phyloP scores from a whole-genome alignment of 2,329 filamentous ascomycete species.

The Beauveria asiatica region DNA sequence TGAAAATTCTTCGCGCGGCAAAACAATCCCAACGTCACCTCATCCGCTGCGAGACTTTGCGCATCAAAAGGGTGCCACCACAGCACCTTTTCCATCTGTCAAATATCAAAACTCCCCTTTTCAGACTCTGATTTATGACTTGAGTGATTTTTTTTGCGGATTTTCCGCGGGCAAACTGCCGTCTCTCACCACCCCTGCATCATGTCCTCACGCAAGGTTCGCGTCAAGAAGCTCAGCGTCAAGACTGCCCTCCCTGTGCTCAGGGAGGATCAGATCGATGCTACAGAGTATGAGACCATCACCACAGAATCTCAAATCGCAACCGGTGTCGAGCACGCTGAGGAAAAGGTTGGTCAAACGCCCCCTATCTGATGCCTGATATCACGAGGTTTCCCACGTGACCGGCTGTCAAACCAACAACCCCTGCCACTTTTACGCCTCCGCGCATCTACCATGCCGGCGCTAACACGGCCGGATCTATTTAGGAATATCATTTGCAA shows the following conservation, averaged over 20 bases:
- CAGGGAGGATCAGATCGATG: conserved; percentile 83
- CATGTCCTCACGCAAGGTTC: conserved; percentile 61
- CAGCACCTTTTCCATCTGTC: conserved; percentile 43
- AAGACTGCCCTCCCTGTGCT: conserved; percentile 84
- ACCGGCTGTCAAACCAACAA: conserved; percentile 18
- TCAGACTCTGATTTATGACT: conserved; percentile 51
- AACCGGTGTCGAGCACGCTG: conserved; percentile 92
- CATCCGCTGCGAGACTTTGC: conserved; percentile 38
- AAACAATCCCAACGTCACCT: conserved; percentile 49
- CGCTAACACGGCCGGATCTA: conserved; percentile 12
- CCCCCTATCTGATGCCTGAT: conserved; percentile 23
- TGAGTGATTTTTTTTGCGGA: conserved; percentile 56
- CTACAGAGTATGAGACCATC: conserved; percentile 76
- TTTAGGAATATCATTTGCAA: conserved; percentile 90
- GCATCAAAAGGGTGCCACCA: conserved; percentile 47
- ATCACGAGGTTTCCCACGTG: conserved; percentile 45
- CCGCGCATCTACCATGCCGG: background rate
- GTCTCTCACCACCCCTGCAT: conserved; percentile 31
- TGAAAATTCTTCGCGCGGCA: conserved; percentile 48
- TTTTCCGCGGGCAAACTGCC: conserved; percentile 35
- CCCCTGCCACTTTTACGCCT: conserved; percentile 14
- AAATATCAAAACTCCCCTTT: conserved; percentile 39
- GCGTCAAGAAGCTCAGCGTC: conserved; percentile 84
- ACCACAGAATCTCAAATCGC: conserved; percentile 79
- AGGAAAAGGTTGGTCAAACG: conserved; percentile 79